Evolutionary conservation across 257 asterid genomes (phyloP).

Genomic region (Penstemon davidsonii): DNA sequence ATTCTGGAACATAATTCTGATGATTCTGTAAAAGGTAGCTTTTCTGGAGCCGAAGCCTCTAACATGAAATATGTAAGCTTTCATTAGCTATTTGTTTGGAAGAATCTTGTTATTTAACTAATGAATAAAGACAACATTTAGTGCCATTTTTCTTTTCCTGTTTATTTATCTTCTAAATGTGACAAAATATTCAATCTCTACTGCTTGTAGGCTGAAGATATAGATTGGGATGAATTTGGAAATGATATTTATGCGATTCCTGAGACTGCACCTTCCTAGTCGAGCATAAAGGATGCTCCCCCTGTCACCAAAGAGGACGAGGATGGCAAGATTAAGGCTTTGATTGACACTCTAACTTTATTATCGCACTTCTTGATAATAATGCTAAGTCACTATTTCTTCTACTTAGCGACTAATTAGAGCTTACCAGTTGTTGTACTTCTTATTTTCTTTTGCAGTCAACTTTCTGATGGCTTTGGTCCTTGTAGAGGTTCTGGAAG

Average conservation of each 20-base stretch:
- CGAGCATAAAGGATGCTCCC: slow-evolving; percentile 58
- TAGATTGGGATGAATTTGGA: slow-evolving; percentile 94
- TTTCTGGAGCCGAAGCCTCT: slow-evolving; percentile 58
- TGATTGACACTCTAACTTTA: slow-evolving; percentile 62
- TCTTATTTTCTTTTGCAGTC: slow-evolving; percentile 47
- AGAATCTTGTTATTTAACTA: background rate
- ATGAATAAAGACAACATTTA: too few relatives aligned
- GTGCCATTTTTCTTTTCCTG: background rate
- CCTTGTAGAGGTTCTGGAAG: slow-evolving; percentile 91
- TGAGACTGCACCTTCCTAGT: slow-evolving; percentile 49
- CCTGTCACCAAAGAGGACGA: slow-evolving; percentile 83
- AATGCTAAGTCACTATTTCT: slow-evolving; percentile 1
- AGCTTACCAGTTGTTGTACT: slow-evolving; percentile 23
- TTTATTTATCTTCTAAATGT: slow-evolving; percentile 11
- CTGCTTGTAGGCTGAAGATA: slow-evolving; percentile 72
- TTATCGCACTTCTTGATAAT: slow-evolving; percentile 13
- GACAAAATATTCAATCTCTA: slow-evolving; percentile 21
- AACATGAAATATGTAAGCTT: slow-evolving; percentile 67
- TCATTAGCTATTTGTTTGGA: slow-evolving; percentile 20
- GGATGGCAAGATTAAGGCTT: slow-evolving; percentile 90
- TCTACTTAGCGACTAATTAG: slow-evolving; percentile 12
- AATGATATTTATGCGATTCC: slow-evolving; percentile 85
- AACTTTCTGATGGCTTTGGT: slow-evolving; percentile 80
- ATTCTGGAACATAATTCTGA: slow-evolving; percentile 48
- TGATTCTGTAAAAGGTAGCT: slow-evolving; percentile 56